phyloP scores from a whole-genome alignment of 2,329 filamentous ascomycete genomes.

The Sphaerulina populicola region DNA sequence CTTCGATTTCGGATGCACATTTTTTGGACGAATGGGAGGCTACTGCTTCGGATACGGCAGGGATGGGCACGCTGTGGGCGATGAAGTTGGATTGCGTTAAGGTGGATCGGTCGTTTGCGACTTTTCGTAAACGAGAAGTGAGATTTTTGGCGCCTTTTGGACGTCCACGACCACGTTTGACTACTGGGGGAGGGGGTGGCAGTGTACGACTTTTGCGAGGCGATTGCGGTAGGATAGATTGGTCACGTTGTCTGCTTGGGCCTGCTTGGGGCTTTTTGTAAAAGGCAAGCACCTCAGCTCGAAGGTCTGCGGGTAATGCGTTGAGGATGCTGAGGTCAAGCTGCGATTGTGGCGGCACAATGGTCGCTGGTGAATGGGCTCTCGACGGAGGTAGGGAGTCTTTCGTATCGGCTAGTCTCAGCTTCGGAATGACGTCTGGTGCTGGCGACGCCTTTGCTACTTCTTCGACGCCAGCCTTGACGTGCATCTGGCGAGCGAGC shows the following conservation, averaged over 20 bases:
- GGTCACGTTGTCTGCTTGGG: conserved; percentile 30
- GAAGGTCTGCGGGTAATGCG: conserved; percentile 76
- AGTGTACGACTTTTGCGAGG: conserved; percentile 50
- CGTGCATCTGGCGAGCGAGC: conserved; percentile 52
- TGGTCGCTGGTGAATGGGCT: conserved; percentile 27
- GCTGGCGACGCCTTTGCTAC: not conserved
- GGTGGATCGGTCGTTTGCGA: conserved; percentile 40
- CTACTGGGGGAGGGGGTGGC: conserved; percentile 49
- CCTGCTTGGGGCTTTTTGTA: conserved; percentile 45
- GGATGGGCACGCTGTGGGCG: conserved; percentile 16
- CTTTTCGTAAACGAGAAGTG: conserved; percentile 43
- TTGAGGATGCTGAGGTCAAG: conserved; percentile 78
- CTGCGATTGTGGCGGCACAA: conserved; percentile 58
- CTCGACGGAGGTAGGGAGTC: conserved; percentile 21
- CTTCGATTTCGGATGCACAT: conserved; percentile 34
- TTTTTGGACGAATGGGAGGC: no score
- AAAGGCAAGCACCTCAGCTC: conserved; percentile 68
- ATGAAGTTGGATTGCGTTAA: conserved; percentile 69
- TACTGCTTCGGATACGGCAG: not conserved
- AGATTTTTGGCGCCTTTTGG: conserved; percentile 25
- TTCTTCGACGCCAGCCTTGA: not conserved
- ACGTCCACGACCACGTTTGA: conserved; percentile 53
- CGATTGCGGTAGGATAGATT: conserved; percentile 38
- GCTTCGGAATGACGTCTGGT: not conserved
- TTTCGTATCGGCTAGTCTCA: conserved; percentile 10